Conservation (phyloP, 2,329 filamentous ascomycete genomes). For the Knufia petricola region DNA sequence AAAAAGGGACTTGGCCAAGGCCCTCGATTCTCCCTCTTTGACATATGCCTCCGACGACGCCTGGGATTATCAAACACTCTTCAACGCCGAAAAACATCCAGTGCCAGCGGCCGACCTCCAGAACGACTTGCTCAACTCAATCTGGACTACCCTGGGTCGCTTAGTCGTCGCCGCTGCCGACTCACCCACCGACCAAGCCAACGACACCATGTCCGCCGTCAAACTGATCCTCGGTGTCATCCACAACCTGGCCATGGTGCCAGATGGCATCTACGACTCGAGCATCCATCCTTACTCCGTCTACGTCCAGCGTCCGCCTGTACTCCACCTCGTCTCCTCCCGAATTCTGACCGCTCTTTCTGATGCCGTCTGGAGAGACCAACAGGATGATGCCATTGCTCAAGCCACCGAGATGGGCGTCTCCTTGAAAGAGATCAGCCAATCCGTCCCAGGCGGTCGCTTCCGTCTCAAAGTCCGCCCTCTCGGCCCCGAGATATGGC, state of each 20-base stretch:
- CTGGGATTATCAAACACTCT: not conserved
- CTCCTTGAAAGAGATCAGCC: constrained; percentile 15
- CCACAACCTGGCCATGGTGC: constrained; percentile 36
- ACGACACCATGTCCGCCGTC: constrained; percentile 35
- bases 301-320: constrained; percentile 32
- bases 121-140: constrained; percentile 9
- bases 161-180: constrained; percentile 36
- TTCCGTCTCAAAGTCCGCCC: constrained; percentile 35
- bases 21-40: not conserved
- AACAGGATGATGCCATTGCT: constrained; percentile 31
- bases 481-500: constrained; percentile 39
- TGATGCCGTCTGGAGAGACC: constrained; percentile 36
- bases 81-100: not conserved
- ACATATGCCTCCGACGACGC: not conserved
- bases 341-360: constrained; percentile 40
- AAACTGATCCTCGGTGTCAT: constrained; percentile 36
- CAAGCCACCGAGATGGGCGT: constrained; percentile 29
- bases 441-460: constrained; percentile 31
- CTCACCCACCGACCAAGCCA: constrained; percentile 26
- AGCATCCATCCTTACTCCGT: constrained; percentile 27
- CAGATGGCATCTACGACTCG: constrained; percentile 34
- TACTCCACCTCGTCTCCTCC: constrained; percentile 34
- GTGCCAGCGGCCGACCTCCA: not conserved
- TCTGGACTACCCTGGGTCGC: constrained; percentile 10
- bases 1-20: constrained; percentile 26